A percentile compares a stretch with the other conserved stretches of the same genome.
phyloP scores from a whole-genome alignment of 306 rosid species.

The Vachellia collinsii region DNA sequence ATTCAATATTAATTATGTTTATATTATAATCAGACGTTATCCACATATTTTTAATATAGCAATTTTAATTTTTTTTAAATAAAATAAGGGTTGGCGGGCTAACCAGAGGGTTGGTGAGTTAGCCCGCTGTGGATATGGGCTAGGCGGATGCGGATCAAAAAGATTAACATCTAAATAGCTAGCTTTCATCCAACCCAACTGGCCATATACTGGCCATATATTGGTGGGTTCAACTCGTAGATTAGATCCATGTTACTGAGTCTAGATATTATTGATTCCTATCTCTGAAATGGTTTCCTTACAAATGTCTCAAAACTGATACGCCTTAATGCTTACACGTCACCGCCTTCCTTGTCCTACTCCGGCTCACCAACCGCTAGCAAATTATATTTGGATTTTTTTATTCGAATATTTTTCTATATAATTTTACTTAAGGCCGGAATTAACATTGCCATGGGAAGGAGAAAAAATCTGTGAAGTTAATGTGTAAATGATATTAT shows the following conservation, averaged over 20 bases:
- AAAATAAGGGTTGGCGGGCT: too few species aligned
- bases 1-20: too few species aligned
- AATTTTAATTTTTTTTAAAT: too few species aligned
- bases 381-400: conserved; percentile 26
- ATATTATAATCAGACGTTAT: too few species aligned
- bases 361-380: conserved; percentile 39
- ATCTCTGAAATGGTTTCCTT: conserved; percentile 20
- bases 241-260: too few species aligned
- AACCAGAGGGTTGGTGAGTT: too few species aligned
- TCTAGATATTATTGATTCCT: conserved; percentile 46
- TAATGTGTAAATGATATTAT: neutral
- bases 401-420: neutral
- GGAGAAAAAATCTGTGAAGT: neutral
- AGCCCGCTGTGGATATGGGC: too few species aligned
- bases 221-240: too few species aligned
- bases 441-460: neutral
- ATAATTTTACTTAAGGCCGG: neutral
- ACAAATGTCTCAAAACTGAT: conserved; percentile 39
- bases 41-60: too few species aligned
- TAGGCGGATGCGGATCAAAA: too few species aligned
- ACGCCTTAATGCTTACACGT: conserved; percentile 39
- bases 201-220: conserved; percentile 40
- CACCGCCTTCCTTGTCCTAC: conserved; percentile 37
- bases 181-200: too few species aligned
- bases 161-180: too few species aligned